These are phyloP conservation scores for Udeniomyces megalosporus DNA, from an alignment of 768 basidiomycete species.

Conservation along the genomic window DNA sequence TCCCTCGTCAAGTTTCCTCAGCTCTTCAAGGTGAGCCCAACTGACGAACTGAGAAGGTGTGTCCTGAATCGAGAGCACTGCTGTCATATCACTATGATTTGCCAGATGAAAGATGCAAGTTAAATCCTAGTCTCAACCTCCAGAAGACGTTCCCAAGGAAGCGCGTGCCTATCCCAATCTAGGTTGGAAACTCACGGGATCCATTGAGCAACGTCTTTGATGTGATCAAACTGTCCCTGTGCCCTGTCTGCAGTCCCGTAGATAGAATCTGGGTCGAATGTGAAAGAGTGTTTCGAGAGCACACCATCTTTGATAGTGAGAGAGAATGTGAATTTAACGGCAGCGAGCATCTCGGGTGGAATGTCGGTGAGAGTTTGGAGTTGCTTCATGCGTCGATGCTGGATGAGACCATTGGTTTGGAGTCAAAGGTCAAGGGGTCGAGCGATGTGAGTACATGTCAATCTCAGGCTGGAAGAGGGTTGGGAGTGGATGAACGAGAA, in stretches of 20 bases:
- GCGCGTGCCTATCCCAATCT: no score
- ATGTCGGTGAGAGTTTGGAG: conserved; percentile 1
- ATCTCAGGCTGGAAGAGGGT: neutral
- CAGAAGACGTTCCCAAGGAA: neutral
- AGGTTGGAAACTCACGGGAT: conserved; percentile 1
- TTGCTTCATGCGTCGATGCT: conserved; percentile 5
- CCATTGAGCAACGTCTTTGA: conserved; percentile 5
- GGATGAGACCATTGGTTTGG: neutral
- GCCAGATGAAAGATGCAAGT: conserved; percentile 3
- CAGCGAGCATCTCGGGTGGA: neutral
- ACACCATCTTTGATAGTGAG: neutral
- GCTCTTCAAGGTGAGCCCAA: conserved; percentile 20
- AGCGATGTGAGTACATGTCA: neutral
- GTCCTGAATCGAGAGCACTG: conserved; percentile 23
- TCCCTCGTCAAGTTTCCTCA: conserved; percentile 19
- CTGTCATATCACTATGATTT: conserved; percentile 7
- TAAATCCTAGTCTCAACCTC: conserved; percentile 7
- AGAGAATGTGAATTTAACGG: neutral
- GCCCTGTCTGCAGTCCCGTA: conserved; percentile 19
- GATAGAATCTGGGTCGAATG: conserved; percentile 12
- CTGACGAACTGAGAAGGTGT: conserved; percentile 20
- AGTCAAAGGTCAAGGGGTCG: neutral
- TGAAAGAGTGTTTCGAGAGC: neutral
- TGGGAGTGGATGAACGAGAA: neutral
- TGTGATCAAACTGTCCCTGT: conserved; percentile 19